Evolutionary conservation across 2,329 filamentous ascomycete species (phyloP).

Genomic region (Botrytis sinoallii): DNA sequence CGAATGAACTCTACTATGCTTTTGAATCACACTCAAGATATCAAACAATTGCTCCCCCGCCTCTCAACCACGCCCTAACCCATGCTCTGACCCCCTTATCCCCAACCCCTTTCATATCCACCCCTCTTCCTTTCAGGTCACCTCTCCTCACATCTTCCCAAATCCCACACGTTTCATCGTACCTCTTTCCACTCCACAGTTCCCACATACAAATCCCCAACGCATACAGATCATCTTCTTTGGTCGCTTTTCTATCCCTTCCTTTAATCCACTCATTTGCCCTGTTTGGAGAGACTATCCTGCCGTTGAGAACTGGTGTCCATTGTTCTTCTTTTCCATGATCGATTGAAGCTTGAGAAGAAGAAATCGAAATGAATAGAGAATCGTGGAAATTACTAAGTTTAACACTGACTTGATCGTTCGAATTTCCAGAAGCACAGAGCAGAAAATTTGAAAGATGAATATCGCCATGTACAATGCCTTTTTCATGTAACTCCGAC

Average conservation of each 20-base stretch:
- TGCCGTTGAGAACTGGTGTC: background rate
- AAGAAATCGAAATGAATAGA: background rate
- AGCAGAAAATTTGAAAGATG: background rate
- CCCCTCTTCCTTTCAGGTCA: background rate
- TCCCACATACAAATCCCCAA: background rate
- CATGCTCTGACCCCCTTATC: background rate
- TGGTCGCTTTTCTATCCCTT: background rate
- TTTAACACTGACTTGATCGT: background rate
- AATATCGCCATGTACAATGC: conserved; percentile 1
- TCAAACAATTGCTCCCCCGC: background rate
- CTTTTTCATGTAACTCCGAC: background rate
- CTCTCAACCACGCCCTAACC: conserved; percentile 3
- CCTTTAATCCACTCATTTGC: background rate
- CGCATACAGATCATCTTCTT: conserved; percentile 3
- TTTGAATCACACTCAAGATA: background rate
- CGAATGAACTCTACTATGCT: background rate
- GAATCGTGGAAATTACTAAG: background rate
- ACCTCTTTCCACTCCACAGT: background rate
- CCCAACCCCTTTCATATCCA: background rate
- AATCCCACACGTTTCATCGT: background rate
- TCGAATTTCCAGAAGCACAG: background rate
- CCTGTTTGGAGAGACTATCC: background rate
- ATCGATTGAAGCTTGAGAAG: background rate
- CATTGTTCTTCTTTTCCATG: background rate
- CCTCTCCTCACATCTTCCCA: conserved; percentile 1